phyloP scores from a whole-genome alignment of 306 rosid genomes.

The Castanospermum australe region DNA sequence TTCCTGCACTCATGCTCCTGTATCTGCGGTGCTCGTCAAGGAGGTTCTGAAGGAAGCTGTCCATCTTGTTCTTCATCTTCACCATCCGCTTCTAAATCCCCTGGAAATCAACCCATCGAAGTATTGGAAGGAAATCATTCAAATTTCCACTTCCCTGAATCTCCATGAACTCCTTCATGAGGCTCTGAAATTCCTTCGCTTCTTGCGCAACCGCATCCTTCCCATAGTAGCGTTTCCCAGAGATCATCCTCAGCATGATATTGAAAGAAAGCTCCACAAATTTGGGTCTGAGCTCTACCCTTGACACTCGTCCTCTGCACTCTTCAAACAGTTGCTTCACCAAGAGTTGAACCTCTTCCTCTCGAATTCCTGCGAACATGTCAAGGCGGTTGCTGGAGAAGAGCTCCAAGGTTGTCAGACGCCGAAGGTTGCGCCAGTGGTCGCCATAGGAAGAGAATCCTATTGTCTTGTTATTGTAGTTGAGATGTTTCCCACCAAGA shows the following conservation, averaged over 20 bases:
- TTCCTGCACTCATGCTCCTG: neutral
- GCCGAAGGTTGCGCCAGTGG: slow-evolving; percentile 34
- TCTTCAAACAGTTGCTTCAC: slow-evolving; percentile 11
- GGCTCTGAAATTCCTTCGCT: neutral
- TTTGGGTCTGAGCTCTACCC: neutral
- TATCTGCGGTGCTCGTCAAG: slow-evolving; percentile 11
- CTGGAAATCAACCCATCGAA: slow-evolving; percentile 20
- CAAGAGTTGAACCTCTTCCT: slow-evolving; percentile 16
- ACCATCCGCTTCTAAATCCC: slow-evolving; percentile 20
- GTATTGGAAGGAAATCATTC: slow-evolving; percentile 24
- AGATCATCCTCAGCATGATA: slow-evolving; percentile 12
- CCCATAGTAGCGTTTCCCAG: slow-evolving; percentile 27
- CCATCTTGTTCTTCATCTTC: slow-evolving; percentile 1
- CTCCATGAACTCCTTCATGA: neutral
- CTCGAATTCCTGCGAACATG: slow-evolving; percentile 11
- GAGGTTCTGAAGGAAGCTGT: slow-evolving; percentile 17
- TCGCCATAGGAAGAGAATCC: slow-evolving; percentile 28
- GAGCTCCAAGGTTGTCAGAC: slow-evolving; percentile 13
- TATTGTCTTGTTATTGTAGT: slow-evolving; percentile 15
- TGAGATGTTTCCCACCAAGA: slow-evolving; percentile 27
- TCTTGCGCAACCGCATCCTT: neutral
- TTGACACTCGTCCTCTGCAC: neutral
- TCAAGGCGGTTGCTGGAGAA: slow-evolving; percentile 27
- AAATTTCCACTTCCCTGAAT: neutral
- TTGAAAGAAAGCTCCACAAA: neutral